These are phyloP conservation scores for Lasiosphaeria miniovina DNA, from an alignment of 495 filamentous ascomycete species.

Conservation along the genomic window DNA sequence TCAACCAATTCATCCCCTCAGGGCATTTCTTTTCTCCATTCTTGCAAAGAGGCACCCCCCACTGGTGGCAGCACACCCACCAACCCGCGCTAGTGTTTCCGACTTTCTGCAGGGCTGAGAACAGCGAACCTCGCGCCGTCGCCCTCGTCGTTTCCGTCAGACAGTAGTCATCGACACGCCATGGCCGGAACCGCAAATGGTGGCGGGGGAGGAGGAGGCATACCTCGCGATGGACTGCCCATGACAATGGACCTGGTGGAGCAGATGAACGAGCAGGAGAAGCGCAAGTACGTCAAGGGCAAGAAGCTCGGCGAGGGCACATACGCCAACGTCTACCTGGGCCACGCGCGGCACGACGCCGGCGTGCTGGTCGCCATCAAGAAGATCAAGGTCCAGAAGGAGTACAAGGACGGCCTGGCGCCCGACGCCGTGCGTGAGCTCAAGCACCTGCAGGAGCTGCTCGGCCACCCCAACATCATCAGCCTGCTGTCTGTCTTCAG, in stretches of 20 bases:
- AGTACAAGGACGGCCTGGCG: slow-evolving; percentile 77
- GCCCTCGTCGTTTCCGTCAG: too few relatives aligned
- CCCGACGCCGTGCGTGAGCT: slow-evolving; percentile 95
- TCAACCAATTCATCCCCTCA: too few relatives aligned
- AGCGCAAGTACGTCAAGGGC: slow-evolving; percentile 88
- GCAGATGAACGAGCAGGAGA: slow-evolving; percentile 83
- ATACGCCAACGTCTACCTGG: slow-evolving; percentile 92
- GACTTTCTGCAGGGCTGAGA: too few relatives aligned
- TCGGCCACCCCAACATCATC: slow-evolving; percentile 86
- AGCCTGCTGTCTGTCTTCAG: slow-evolving; percentile 86
- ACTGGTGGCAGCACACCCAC: too few relatives aligned
- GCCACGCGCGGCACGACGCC: slow-evolving; percentile 67
- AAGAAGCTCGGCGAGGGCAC: slow-evolving; percentile 92
- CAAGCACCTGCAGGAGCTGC: slow-evolving; percentile 91
- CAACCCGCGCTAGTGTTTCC: too few relatives aligned
- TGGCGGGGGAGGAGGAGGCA: slow-evolving; percentile 11
- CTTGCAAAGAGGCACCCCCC: too few relatives aligned
- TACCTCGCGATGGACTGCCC: slow-evolving; percentile 13
- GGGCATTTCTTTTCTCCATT: too few relatives aligned
- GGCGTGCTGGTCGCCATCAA: slow-evolving; percentile 84
- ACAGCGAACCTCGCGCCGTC: too few relatives aligned
- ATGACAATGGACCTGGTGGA: slow-evolving; percentile 64
- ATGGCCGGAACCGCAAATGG: slow-evolving; percentile 19
- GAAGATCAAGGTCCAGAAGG: slow-evolving; percentile 92
- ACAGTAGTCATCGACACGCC: slow-evolving; percentile 15